Evolutionary conservation across 495 filamentous ascomycete genomes (phyloP).

Genomic region (Tuber aestivum): DNA sequence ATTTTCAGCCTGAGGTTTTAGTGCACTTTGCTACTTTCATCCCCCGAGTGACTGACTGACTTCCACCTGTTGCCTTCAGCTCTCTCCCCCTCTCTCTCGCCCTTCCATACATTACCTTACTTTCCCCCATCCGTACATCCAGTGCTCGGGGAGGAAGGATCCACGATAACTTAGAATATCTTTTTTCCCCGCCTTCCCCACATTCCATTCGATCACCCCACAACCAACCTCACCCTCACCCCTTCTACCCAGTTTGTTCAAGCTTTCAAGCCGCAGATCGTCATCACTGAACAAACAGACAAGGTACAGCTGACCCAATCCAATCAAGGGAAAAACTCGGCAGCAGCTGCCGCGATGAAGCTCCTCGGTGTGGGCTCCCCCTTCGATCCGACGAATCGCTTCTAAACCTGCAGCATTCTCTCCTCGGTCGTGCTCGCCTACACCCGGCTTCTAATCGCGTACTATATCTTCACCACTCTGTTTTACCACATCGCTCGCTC

Average conservation of each 20-base stretch:
- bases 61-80: not conserved
- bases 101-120: not conserved
- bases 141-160: not conserved
- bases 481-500: constrained; percentile 60
- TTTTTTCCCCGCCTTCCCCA: not conserved
- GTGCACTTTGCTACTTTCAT: not conserved
- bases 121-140: not conserved
- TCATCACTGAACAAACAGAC: not conserved
- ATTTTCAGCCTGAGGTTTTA: too few relatives aligned
- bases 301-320: not conserved
- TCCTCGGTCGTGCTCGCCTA: constrained; percentile 56
- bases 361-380: constrained; percentile 19
- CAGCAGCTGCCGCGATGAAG: not conserved
- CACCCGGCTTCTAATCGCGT: constrained; percentile 55
- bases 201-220: not conserved
- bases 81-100: not conserved
- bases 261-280: not conserved
- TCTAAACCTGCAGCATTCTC: constrained; percentile 71
- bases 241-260: too few relatives aligned
- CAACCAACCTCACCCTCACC: not conserved
- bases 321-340: not conserved
- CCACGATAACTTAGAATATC: not conserved
- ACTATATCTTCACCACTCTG: constrained; percentile 67
- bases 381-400: constrained; percentile 59
- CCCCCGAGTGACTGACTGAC: not conserved